These are phyloP conservation scores for Xerocomus cyaneibrunnescens DNA, from an alignment of 1,284 basidiomycete genomes.

Conservation along the genomic window DNA sequence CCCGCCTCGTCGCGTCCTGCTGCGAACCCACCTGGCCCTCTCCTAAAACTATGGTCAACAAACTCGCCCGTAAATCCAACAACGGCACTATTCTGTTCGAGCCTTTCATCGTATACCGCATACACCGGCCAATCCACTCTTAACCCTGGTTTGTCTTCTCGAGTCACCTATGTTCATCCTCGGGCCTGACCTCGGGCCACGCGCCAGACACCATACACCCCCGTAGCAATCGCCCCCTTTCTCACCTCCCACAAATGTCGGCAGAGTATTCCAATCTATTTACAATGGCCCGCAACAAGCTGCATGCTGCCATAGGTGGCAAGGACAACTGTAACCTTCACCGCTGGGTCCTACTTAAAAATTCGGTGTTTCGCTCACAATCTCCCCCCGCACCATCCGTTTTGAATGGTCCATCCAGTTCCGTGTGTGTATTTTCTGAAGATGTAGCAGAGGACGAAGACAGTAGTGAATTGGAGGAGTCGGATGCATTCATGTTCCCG, in stretches of 20 bases:
- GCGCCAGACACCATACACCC: slow-evolving; percentile 20
- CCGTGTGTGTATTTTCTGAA: slow-evolving; percentile 42
- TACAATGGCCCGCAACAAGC: slow-evolving; percentile 69
- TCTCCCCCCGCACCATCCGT: slow-evolving; percentile 36
- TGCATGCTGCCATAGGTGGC: slow-evolving; percentile 58
- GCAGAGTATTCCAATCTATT: slow-evolving; percentile 50
- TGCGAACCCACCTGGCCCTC: slow-evolving; percentile 41
- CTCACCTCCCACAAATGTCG: slow-evolving; percentile 41
- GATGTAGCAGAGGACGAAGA: slow-evolving; percentile 41
- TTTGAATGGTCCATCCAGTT: slow-evolving; percentile 27
- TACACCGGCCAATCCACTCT: slow-evolving; percentile 54
- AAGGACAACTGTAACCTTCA: slow-evolving; percentile 73
- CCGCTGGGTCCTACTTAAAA: slow-evolving; percentile 84
- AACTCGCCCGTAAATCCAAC: slow-evolving; percentile 71
- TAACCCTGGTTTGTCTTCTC: slow-evolving; percentile 22
- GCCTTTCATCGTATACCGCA: slow-evolving; percentile 81
- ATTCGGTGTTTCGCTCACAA: slow-evolving; percentile 63
- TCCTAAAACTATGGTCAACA: slow-evolving; percentile 77
- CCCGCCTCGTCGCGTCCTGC: slow-evolving; percentile 10
- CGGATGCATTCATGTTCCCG: slow-evolving; percentile 73
- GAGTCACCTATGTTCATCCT: fast-evolving
- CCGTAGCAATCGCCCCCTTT: slow-evolving; percentile 16
- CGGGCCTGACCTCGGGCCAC: slow-evolving; percentile 10
- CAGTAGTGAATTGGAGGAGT: slow-evolving; percentile 43
- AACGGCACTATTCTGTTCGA: slow-evolving; percentile 83